A percentile compares a stretch with the other conserved stretches of the same genome.
These are phyloP conservation scores for Aegilops longissima DNA, from an alignment of 176 grass and related monocot species.

Conservation along the genomic window DNA sequence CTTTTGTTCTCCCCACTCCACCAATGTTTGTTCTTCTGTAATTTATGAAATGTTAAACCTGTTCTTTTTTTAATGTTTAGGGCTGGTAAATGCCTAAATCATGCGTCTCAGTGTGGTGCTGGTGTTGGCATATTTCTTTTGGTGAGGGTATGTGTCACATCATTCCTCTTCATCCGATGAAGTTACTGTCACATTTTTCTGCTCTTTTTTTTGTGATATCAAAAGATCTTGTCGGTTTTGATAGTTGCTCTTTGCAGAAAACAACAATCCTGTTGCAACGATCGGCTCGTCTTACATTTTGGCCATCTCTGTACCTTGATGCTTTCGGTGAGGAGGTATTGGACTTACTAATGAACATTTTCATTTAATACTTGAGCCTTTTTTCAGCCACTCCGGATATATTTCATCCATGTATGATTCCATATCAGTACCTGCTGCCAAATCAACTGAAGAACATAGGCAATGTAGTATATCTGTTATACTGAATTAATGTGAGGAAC, in stretches of 20 bases:
- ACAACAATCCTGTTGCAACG: slow-evolving; percentile 95
- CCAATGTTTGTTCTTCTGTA: background rate
- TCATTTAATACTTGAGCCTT: background rate
- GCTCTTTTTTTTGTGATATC: slow-evolving; percentile 2
- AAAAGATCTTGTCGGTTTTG: slow-evolving; percentile 22
- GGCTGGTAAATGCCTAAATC: slow-evolving; percentile 78
- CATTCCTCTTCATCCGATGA: slow-evolving; percentile 6
- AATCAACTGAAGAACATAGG: background rate
- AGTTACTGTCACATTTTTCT: slow-evolving; percentile 9
- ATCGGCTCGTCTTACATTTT: slow-evolving; percentile 73
- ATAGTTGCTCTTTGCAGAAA: slow-evolving; percentile 59
- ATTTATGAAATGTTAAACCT: slow-evolving; percentile 24
- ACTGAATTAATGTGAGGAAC: background rate
- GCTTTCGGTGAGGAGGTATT: slow-evolving; percentile 97
- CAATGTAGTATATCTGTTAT: background rate
- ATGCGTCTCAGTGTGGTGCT: slow-evolving; percentile 81
- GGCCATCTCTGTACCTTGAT: slow-evolving; percentile 95
- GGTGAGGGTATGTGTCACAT: slow-evolving; percentile 75
- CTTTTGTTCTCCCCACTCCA: slow-evolving; percentile 14
- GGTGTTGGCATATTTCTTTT: slow-evolving; percentile 94
- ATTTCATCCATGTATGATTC: background rate
- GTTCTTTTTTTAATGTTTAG: slow-evolving; percentile 42
- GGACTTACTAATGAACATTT: background rate
- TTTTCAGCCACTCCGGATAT: background rate
- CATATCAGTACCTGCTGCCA: background rate